Percentiles rank a stretch among this genome's conserved stretches.
These are phyloP conservation scores for Schizosaccharomyces pombe DNA, from an alignment of 805 yeast genomes.

Conservation along the genomic window DNA sequence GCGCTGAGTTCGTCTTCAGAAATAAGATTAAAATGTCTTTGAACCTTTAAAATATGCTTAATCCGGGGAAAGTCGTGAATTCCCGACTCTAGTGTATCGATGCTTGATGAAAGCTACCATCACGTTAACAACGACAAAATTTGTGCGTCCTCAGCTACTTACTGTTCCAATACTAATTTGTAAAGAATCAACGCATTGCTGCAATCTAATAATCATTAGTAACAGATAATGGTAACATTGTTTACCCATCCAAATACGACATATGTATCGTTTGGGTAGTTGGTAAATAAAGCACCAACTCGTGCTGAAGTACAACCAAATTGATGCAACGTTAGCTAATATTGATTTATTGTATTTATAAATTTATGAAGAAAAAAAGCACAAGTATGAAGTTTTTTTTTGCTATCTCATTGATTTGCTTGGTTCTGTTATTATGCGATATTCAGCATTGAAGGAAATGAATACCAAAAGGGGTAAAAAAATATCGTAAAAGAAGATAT, in stretches of 20 bases:
- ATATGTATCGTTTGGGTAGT: not conserved
- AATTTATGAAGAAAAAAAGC: too few species aligned
- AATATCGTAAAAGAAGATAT: too few species aligned
- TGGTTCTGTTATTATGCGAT: too few species aligned
- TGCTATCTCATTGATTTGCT: too few species aligned
- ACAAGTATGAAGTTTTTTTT: too few species aligned
- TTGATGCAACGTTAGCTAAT: too few species aligned
- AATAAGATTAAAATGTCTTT: not conserved
- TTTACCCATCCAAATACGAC: conserved; percentile 1
- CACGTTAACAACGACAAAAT: not conserved
- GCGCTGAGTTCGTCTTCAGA: not conserved
- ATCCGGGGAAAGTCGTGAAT: conserved; percentile 1
- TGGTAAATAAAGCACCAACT: not conserved
- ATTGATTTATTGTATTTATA: too few species aligned
- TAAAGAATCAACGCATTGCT: not conserved
- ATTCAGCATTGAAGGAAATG: too few species aligned
- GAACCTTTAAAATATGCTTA: not conserved
- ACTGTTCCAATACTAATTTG: not conserved
- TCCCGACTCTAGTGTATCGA: conserved; percentile 2
- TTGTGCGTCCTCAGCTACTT: not conserved
- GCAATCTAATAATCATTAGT: not conserved
- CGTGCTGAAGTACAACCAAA: not conserved
- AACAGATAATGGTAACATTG: not conserved
- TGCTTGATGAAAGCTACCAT: not conserved
- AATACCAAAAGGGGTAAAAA: too few species aligned